Base-by-base conservation (phyloP, 2,329 filamentous ascomycete genomes). In the Botryotinia narcissicola region DNA sequence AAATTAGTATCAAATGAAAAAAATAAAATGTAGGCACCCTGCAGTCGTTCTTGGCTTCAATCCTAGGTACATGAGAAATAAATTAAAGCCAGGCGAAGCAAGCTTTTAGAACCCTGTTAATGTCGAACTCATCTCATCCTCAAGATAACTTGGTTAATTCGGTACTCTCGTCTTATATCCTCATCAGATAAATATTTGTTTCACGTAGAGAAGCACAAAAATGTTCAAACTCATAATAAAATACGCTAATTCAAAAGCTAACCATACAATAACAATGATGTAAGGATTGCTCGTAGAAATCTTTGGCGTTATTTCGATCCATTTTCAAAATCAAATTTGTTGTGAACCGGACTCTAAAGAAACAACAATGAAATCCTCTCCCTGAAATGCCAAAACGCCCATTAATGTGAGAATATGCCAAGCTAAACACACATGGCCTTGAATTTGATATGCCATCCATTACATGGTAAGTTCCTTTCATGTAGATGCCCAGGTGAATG, bases 401-500 rank as follows among this genome's bases (percentile, higher is more conserved):
- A 51, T 42, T 59, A 48, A 22, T 71, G 60, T 64, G 68, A 72
- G 64, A 63, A 68, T 74, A 73, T 74, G 74, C 73, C 70, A 61
- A 75, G 74, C 73, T 73, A 75, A 63, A 71, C 44, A 70, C 44
- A 70, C 18, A 73, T 59, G 20, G 40, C 70, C 73, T 29, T 46
- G 59, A 66, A 71, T 57, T 54, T 67, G 71, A 46, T 70, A 67
- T 71, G 63, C 63, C 57, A 69, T 73, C 63, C 62, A 59, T 63
- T 73, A 61, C 66, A 68, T 67, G 48, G 48, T 46, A 48, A 64
- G 32, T 73, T 62, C 48, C 44, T 59, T 67, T 73, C 74, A 69
- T 70, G 76, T 76, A 74, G 75, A 76, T 78, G 74, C 75, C 75
- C 72, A 59, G 73, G 75, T 73, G 76, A 70, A 59, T 59, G 63